phyloP scores from a whole-genome alignment of 1,284 basidiomycete genomes.

The Anthracocystis setariae region DNA sequence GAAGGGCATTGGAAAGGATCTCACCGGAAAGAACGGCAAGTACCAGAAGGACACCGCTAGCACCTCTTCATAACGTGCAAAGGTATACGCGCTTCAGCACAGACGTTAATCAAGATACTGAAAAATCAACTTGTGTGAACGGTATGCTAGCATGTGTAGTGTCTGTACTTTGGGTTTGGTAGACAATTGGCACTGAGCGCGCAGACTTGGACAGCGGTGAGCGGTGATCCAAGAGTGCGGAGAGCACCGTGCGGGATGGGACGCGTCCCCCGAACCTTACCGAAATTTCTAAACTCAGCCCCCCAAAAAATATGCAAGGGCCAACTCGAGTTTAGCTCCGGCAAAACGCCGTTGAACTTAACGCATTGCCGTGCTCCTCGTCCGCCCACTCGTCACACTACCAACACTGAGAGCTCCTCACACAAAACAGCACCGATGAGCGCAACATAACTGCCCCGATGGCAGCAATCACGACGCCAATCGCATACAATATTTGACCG shows the following conservation, averaged over 20 bases:
- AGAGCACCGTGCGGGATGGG: constrained; percentile 10
- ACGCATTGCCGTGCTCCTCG: constrained; percentile 1
- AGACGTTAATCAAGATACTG: too few species aligned
- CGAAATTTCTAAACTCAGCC: constrained; percentile 10
- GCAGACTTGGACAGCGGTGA: constrained; percentile 11
- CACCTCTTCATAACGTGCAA: constrained; percentile 15
- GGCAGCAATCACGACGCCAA: background rate
- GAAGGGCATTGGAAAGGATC: constrained; percentile 72
- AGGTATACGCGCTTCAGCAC: too few species aligned
- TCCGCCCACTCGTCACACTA: background rate
- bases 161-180: too few species aligned
- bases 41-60: background rate
- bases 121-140: too few species aligned
- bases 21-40: constrained; percentile 43
- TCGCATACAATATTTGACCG: background rate
- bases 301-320: constrained; percentile 11
- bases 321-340: constrained; percentile 6
- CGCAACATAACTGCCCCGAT: constrained; percentile 4
- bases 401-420: background rate
- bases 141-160: too few species aligned
- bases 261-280: background rate
- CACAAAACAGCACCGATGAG: constrained; percentile 6
- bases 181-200: background rate
- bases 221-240: background rate
- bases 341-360: constrained; percentile 8